Conservation (phyloP, 192 early-diverging fungal genomes). For the Backusella morwellensis region DNA sequence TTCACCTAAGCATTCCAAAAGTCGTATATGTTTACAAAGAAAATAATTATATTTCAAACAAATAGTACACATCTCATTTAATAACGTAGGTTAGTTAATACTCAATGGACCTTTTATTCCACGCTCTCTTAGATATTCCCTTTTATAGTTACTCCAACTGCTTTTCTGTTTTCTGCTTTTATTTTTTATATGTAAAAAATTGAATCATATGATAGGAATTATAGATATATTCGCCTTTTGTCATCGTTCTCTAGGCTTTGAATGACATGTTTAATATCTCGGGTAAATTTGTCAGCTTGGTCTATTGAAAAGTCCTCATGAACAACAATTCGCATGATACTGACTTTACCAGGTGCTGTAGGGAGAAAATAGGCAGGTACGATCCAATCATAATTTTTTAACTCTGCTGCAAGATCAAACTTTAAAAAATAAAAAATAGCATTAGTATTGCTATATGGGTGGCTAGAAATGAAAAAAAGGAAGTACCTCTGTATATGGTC, state of each 20-base stretch:
- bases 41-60: not conserved
- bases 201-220: not conserved
- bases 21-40: not conserved
- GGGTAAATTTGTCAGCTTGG: constrained; percentile 22
- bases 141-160: not conserved
- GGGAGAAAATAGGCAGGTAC: constrained; percentile 73
- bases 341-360: constrained; percentile 37
- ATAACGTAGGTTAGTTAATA: not conserved
- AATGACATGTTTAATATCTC: constrained; percentile 23
- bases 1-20: not conserved
- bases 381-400: constrained; percentile 71
- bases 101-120: not conserved
- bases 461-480: not conserved
- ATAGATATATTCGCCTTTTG: not conserved
- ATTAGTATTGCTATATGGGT: constrained; percentile 25
- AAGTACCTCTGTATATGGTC: constrained; percentile 34
- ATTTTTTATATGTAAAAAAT: not conserved
- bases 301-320: constrained; percentile 43
- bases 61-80: not conserved
- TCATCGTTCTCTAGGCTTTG: constrained; percentile 1
- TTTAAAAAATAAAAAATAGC: constrained; percentile 33
- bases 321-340: constrained; percentile 67
- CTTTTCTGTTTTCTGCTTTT: not conserved
- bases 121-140: not conserved
- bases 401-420: constrained; percentile 53